Conservation (phyloP, 2,329 filamentous ascomycete species). For the Arthroderma sp. region DNA sequence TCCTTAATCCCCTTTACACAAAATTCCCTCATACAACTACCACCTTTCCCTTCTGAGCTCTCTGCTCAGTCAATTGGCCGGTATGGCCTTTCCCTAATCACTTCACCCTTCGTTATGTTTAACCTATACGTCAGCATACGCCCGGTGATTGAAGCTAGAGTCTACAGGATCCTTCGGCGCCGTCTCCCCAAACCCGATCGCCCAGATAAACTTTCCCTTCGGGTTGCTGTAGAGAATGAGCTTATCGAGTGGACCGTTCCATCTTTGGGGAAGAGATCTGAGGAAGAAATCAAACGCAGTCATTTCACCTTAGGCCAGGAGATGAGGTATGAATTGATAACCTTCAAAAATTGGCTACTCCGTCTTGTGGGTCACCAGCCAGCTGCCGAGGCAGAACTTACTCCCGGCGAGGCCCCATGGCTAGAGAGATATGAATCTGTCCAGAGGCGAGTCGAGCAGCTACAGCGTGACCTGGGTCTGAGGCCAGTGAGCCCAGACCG, state of each 20-base stretch:
- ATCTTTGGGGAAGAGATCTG: conserved; percentile 28
- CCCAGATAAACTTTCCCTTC: conserved; percentile 32
- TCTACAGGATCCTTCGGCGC: conserved; percentile 31
- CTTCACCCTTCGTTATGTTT: conserved; percentile 26
- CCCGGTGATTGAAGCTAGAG: conserved; percentile 28
- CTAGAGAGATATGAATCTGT: conserved; percentile 22
- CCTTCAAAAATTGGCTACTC: conserved; percentile 24
- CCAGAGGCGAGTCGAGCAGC: conserved; percentile 22
- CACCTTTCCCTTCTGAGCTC: conserved; percentile 20
- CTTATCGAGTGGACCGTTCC: conserved; percentile 35
- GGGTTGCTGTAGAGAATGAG: conserved; percentile 33
- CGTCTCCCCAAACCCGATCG: conserved; percentile 31
- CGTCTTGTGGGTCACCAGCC: conserved; percentile 21
- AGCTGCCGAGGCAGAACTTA: conserved; percentile 12
- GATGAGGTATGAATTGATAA: conserved; percentile 26
- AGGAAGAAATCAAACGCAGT: conserved; percentile 29
- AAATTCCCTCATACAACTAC: conserved; percentile 26
- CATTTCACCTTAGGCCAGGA: conserved; percentile 28
- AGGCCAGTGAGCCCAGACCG: not conserved
- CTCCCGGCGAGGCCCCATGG: conserved; percentile 14
- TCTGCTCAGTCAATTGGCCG: conserved; percentile 21
- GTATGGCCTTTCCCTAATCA: conserved; percentile 21
- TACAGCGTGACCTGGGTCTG: conserved; percentile 14
- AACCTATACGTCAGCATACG: conserved; percentile 29
- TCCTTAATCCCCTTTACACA: conserved; percentile 29